Evolutionary conservation across 306 rosid genomes (phyloP).

Genomic region (Luffa aegyptiaca): DNA sequence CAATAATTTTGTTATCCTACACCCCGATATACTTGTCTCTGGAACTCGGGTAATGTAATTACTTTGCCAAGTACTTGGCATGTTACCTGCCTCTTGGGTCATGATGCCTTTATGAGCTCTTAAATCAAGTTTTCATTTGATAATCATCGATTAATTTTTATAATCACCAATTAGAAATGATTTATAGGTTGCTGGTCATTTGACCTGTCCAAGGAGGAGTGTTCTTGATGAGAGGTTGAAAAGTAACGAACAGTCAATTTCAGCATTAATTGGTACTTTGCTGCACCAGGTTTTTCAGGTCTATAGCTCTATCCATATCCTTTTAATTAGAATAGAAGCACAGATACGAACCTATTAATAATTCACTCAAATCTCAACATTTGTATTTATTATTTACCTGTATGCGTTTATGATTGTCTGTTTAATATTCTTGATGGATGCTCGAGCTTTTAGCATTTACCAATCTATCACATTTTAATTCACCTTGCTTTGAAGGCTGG

Average conservation of each 20-base stretch:
- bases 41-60: slow-evolving; percentile 69
- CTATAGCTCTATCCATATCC: slow-evolving; percentile 15
- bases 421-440: background rate
- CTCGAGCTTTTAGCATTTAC: background rate
- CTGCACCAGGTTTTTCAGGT: slow-evolving; percentile 94
- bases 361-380: background rate
- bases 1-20: slow-evolving; percentile 60
- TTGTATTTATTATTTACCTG: slow-evolving; percentile 12
- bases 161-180: background rate
- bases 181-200: slow-evolving; percentile 72
- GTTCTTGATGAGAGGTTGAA: slow-evolving; percentile 87
- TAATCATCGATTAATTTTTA: background rate
- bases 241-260: slow-evolving; percentile 53
- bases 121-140: slow-evolving; percentile 9
- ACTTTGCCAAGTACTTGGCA: background rate
- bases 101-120: slow-evolving; percentile 2
- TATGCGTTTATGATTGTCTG: background rate
- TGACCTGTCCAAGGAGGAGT: slow-evolving; percentile 73
- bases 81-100: background rate
- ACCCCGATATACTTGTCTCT: slow-evolving; percentile 70
- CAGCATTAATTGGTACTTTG: slow-evolving; percentile 78
- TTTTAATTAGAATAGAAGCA: background rate
- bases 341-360: background rate
- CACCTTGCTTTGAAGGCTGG: slow-evolving; percentile 51
- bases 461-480: background rate